Base-by-base conservation (phyloP, 148 eudicot genomes). In the Amaranthus palmeri region DNA sequence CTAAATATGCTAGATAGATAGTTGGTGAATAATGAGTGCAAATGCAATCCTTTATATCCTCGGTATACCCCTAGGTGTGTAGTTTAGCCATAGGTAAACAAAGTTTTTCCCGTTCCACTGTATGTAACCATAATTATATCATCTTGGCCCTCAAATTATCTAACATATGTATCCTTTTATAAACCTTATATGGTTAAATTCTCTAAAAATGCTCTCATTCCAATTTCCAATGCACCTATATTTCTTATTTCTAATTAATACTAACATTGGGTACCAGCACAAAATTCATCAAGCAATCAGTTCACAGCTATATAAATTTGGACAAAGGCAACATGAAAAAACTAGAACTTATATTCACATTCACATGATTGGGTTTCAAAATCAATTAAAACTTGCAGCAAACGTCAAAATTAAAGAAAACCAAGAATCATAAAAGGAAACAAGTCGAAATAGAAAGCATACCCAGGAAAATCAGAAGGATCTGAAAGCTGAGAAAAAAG, bases 401-500 rank as follows among this genome's bases (percentile, higher is more conserved):
- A 67, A 50, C 10, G 47, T 6, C 6, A 7, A 50, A 56, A 13
- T 8, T 45, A 9, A 61, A 73, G 54, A 2, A 25, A 8, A 49
- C 67, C 58, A 47, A 10, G 3, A 57, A n/a, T 1, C 10, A 2
- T 6, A 47, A 53, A 74, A 65, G 0, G 25, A 44, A 62, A 15
- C 58, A 54, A 73, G 58, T 63, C 0, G 61, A 62, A 59, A 25
- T 49, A 18, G 44, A 67, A 68, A 58, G 70, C 80, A 42, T 87
- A 89, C 95, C 48, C 15, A 7, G 80, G 53, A 40, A 80, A 78
- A 73, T 44, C 44, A 46, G 85, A 72, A 36, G 86, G 72, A 25
- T 72, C 14, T 18, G 77, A 76, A 42, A 78, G 79, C 81, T 77
- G 61, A 45, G 86, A 80, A 72, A 83, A 85, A 63, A 85, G 82